Evolutionary conservation across 441 rosid genomes (phyloP), one percentile per base, ranked within the genome.

Genomic region (Francoa sonchifolia): DNA sequence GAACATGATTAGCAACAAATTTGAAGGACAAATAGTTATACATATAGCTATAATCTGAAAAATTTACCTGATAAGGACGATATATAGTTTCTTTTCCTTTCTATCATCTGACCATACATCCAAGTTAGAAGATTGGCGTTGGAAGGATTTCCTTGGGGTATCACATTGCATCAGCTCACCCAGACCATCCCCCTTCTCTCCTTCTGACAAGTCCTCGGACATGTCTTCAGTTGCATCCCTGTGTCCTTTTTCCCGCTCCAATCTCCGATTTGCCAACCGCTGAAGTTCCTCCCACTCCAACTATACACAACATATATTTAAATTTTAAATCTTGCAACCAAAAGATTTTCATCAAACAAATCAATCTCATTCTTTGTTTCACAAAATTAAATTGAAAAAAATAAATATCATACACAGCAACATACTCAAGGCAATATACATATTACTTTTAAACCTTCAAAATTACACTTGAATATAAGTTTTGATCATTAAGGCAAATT

Each of bases 51-150:
- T 13, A n/a, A 31, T n/a, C 13, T 0, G 3, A 23, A 19, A n/a
- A n/a, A n/a, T n/a, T n/a, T 47, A 78, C 98, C 98, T 89, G 60
- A 89, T 69, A 45, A 89, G 94, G 47, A 85, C 87, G 63, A 89
- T 57, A 35, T 89, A 89, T 20, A 89, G 89, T 47, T 76, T 85
- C 57, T 85, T 89, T 54, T 74, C 98, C 58, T 79, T 82, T 41
- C 82, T 85, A 63, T 85, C 98, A 42, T 89, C 98, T 1, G 92
- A 85, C 98, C 98, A 89, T 13, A 77, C 61, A 50, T 89, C 96
- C 33, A 81, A 47, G 68, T 70, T 79, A 36, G 98, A 89, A 12
- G 39, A 48, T 62, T 76, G 74, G 15, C 89, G 58, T 53, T 85
- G 89, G 25, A 76, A 69, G 19, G 11, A 60, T 65, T 39, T 63